These are phyloP conservation scores for Calonectria henricotiae DNA, from an alignment of 2,329 filamentous ascomycete species.

Conservation along the genomic window DNA sequence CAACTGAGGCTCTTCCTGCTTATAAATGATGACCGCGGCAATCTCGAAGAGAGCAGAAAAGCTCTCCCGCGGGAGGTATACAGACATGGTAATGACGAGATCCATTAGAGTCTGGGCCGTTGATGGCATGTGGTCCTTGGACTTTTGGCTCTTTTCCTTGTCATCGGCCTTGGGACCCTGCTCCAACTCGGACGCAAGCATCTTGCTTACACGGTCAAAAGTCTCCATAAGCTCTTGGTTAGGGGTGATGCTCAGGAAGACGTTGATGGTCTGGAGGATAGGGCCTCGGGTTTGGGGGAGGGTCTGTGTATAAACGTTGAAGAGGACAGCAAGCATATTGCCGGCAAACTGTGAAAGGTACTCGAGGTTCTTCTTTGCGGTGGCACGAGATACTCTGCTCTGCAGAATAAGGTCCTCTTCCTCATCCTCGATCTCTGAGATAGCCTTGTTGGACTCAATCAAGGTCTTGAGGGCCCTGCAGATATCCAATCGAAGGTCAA, in stretches of 20 bases:
- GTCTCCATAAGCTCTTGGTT: conserved; percentile 86
- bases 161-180: conserved; percentile 68
- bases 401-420: conserved; percentile 84
- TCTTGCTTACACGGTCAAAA: conserved; percentile 87
- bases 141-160: conserved; percentile 75
- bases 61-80: conserved; percentile 90
- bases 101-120: conserved; percentile 97
- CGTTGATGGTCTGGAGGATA: conserved; percentile 94
- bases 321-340: conserved; percentile 95
- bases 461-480: conserved; percentile 89
- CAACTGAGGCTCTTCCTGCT: conserved; percentile 88
- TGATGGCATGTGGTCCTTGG: conserved; percentile 85
- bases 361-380: conserved; percentile 85
- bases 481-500: conserved; percentile 88
- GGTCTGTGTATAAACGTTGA: conserved; percentile 98
- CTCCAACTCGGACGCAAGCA: conserved; percentile 82
- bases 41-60: conserved; percentile 90
- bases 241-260: conserved; percentile 91
- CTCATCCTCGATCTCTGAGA: conserved; percentile 78
- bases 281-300: conserved; percentile 92
- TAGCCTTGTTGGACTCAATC: conserved; percentile 91
- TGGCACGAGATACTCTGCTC: conserved; percentile 81
- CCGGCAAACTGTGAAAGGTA: conserved; percentile 85
- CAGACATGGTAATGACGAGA: conserved; percentile 94
- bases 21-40: conserved; percentile 85